A percentile compares a stretch with the other conserved stretches of the same genome.
Evolutionary conservation across 352 stramenopile genomes (phyloP).

Genomic region (Phytophthora meadii): DNA sequence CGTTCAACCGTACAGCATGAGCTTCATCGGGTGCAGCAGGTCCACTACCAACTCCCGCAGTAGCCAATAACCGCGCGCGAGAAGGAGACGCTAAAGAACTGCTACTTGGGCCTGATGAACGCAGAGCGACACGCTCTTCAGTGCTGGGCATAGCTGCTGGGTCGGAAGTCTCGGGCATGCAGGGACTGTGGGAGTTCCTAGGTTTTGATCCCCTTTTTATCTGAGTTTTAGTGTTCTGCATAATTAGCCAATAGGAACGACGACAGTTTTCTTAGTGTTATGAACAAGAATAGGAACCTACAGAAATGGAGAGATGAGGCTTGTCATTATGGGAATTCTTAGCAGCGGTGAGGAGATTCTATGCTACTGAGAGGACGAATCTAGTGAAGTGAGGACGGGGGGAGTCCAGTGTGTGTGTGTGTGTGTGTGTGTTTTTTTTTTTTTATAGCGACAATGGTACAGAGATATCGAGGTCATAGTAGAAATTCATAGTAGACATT

Average conservation of each 20-base stretch:
- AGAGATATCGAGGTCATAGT: too few relatives aligned
- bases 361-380: too few relatives aligned
- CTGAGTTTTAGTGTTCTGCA: conserved; percentile 13
- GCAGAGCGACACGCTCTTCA: conserved; percentile 41
- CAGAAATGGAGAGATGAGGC: neutral
- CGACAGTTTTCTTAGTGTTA: conserved; percentile 9
- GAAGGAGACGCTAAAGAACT: conserved; percentile 35
- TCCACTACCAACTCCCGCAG: conserved; percentile 32
- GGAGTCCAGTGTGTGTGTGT: too few relatives aligned
- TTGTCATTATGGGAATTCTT: neutral
- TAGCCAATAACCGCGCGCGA: conserved; percentile 32
- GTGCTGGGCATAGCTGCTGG: conserved; percentile 29
- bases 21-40: conserved; percentile 61
- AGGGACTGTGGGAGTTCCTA: conserved; percentile 4
- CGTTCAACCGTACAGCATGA: conserved; percentile 83
- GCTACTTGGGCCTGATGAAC: conserved; percentile 23
- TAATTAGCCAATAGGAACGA: conserved; percentile 8
- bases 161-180: conserved; percentile 30
- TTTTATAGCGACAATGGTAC: too few relatives aligned
- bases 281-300: neutral
- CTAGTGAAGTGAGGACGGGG: neutral
- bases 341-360: too few relatives aligned
- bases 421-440: too few relatives aligned
- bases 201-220: neutral
- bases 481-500: too few relatives aligned